Base-by-base conservation (phyloP, 2,329 filamentous ascomycete species). In the Botrytis sinoallii region DNA sequence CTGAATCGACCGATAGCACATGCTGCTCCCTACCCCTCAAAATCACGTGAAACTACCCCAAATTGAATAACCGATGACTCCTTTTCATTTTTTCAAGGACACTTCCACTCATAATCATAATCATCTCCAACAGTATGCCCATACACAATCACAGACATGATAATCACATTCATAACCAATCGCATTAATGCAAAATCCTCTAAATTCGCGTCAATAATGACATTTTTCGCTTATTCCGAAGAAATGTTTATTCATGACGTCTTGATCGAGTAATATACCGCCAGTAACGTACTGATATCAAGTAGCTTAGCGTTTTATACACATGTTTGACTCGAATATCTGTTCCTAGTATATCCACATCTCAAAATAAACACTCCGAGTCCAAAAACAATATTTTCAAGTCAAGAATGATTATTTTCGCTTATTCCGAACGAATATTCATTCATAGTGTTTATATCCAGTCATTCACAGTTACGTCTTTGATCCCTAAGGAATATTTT, bases 381-480 rank as follows among this genome's bases (percentile, higher is more conserved):
- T 57, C 12, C 29, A n/a, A 4, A 18, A 3, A 18, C 25, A 57
- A 16, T 57, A 57, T 16, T 16, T 8, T 57, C 1, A 4, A 48
- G 20, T 25, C 8, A 48, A 20, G 20, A 29, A 18, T 57, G 52
- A 29, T 3, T 18, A 7, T 29, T 57, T 57, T 32, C 52, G n/a
- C 52, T 29, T 29, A 9, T 18, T 55, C 7, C 14, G 16, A 29
- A 16, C 14, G 14, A 29, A 57, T 29, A 8, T 29, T 9, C 1
- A 18, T 18, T 29, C n/a, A 57, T 9, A 1, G 25, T 2, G 1
- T 25, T 35, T 12, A 38, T 14, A 35, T 12, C 4, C 0, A 25
- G 9, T 35, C 32, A 5, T 38, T 10, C 1, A 35, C 1, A 22
- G 18, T 60, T 32, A 3, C 7, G 1, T 1, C 6, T n/a, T 7